These are phyloP conservation scores for Lasiodiplodia sp. DNA, from an alignment of 2,329 filamentous ascomycete genomes.

Conservation along the genomic window DNA sequence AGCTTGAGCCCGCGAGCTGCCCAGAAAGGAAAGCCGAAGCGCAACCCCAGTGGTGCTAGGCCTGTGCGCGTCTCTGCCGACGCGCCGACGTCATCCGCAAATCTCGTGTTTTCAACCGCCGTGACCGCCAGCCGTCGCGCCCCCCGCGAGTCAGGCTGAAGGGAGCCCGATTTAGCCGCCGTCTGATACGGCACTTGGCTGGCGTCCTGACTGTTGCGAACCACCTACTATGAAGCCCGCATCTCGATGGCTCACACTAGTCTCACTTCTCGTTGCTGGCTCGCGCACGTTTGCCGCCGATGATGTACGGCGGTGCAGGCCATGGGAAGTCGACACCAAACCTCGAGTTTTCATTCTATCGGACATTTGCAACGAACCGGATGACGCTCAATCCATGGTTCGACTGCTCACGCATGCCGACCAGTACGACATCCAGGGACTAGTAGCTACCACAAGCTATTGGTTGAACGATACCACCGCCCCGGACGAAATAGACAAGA, in stretches of 20 bases:
- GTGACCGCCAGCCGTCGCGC: not conserved
- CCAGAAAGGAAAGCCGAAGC: slow-evolving; percentile 5
- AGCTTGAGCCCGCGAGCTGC: not conserved
- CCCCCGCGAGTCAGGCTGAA: slow-evolving; percentile 9
- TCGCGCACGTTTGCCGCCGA: not conserved
- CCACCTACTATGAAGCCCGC: not conserved
- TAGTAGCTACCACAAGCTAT: slow-evolving; percentile 50
- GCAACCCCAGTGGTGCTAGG: not conserved
- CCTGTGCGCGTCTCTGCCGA: not conserved
- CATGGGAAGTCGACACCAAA: slow-evolving; percentile 43
- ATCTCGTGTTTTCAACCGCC: not conserved
- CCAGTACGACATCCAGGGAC: slow-evolving; percentile 48
- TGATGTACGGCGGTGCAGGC: slow-evolving; percentile 24
- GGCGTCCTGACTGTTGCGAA: no score
- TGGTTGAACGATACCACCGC: slow-evolving; percentile 49
- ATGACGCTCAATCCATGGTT: slow-evolving; percentile 48
- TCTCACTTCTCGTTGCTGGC: not conserved
- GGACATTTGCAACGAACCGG: slow-evolving; percentile 50
- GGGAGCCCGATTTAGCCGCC: not conserved
- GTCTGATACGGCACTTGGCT: not conserved
- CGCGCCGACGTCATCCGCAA: slow-evolving; percentile 1
- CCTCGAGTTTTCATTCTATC: slow-evolving; percentile 50
- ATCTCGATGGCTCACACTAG: not conserved
- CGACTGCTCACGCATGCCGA: slow-evolving; percentile 49
- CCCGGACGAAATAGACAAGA: slow-evolving; percentile 46